Base-by-base conservation (phyloP, 441 rosid genomes). In the California macrophylla region DNA sequence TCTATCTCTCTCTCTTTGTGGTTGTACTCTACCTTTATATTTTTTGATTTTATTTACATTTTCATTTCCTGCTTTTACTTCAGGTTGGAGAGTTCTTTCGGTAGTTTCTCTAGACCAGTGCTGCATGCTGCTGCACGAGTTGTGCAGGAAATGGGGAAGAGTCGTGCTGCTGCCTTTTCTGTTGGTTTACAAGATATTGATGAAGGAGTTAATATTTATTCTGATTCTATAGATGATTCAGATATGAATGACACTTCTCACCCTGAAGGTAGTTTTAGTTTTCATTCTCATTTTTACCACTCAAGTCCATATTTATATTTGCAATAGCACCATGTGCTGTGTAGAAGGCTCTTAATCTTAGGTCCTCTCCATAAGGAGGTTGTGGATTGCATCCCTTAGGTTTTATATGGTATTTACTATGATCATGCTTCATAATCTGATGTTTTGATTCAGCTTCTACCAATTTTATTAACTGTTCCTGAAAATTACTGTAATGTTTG, bases 71-170 rank as follows among this genome's bases (percentile, higher is more conserved):
- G 71, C 8, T 0, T 67, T 52, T 15, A 26, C 28, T 64, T 73
- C 79, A 94, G 99, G 89, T 83, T 95, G 84, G 99, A 95, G 86
- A 92, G 98, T 81, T 91, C 98, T 74, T 92, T 95, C 50, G 95
- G 98, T 75, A 95, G 93, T 86, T 95, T 95, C 84, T 95, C 99
- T 70, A 88, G 99, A 83, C 98, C 99, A 42, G 97, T 89, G 34
- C 97, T 96, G 75, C 99, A 96, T 82, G 98, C 99, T 70, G 98
- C 99, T 16, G 96, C 99, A 75, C 85, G 98, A 79, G 96, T 96
- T 75, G 99, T 96, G 68, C 99, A 87, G 80, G 99, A 96, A 82
- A 91, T 96, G 96, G 99, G 98, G 70, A 96, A 83, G 84, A 91
- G 99, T 75, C 82, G 98, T 52, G 99, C 98, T 80, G 97, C 97